Base-by-base conservation (phyloP, 2,329 filamentous ascomycete species). In the Xylariaceae sp. region DNA sequence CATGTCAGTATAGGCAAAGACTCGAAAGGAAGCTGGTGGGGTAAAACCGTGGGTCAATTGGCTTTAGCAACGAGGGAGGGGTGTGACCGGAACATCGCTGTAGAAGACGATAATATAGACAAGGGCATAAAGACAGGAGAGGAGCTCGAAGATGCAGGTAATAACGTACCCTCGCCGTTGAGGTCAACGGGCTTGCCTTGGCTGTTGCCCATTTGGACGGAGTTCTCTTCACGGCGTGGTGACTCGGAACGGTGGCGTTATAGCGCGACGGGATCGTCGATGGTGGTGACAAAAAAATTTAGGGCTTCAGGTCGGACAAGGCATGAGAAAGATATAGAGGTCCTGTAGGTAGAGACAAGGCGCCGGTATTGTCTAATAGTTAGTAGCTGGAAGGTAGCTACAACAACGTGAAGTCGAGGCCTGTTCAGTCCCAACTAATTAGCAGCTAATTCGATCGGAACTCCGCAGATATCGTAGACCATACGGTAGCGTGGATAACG, bases 111-210 rank as follows among this genome's bases (percentile, higher is more conserved):
- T 48, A 56, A 18, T 23, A 13, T 41, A 17, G 11, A 41, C 44
- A 45, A 41, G 51, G 53, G 15, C 9, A 50, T 30, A 30, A 45
- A 51, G 56, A 44, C 23, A 44, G 13, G 53, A 35, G 39, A 13
- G 44, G 47, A 47, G 6, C 41, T 30, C 52, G 30, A 51, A 17
- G 45, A 52, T 44, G 4, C 11, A 47, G 51, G 52, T n/a, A 51
- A 15, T 55, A 62, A 79, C 85, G 71, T 80, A 96, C 92, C 90
- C 88, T 96, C 90, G 79, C 96, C 92, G 77, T 88, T 90, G 77
- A 92, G 88, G 74, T 92, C 88, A 78, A 96, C 85, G 76, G 90
- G 90, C 77, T 97, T 97, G 76, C 92, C 92, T 77, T 93, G 92
- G 73, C 88, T 89, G 79, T 97, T 97, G 74, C 93, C 93, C 93